These are phyloP conservation scores for Calcarisporium arbuscula DNA, from an alignment of 2,329 filamentous ascomycete genomes.

Conservation along the genomic window DNA sequence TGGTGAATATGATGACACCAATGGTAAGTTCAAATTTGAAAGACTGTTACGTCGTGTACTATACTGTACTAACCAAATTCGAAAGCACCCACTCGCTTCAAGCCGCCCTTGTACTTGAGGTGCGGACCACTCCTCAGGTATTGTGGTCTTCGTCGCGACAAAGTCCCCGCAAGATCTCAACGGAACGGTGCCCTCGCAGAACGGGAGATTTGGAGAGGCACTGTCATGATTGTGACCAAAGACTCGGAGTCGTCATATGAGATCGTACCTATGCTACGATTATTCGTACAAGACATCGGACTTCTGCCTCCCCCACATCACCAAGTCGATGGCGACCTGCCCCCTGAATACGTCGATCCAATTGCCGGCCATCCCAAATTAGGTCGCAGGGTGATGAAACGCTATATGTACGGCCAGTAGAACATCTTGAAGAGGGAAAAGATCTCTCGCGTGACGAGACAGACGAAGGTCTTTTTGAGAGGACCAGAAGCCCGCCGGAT, in stretches of 20 bases:
- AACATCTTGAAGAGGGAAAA: constrained; percentile 69
- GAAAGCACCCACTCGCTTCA: constrained; percentile 63
- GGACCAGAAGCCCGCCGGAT: constrained; percentile 49
- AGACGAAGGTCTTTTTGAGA: constrained; percentile 77
- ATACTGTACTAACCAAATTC: constrained; percentile 4
- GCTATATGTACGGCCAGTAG: constrained; percentile 83
- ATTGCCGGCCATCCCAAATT: constrained; percentile 82
- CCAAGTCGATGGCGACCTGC: constrained; percentile 58
- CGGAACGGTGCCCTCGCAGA: constrained; percentile 32
- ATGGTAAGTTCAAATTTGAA: constrained; percentile 33
- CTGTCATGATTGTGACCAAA: constrained; percentile 88
- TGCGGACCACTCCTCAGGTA: constrained; percentile 89
- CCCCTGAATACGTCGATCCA: constrained; percentile 81
- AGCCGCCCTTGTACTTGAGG: constrained; percentile 76
- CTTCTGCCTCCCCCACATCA: constrained; percentile 71
- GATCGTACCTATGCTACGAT: constrained; percentile 67
- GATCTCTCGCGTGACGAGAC: constrained; percentile 77
- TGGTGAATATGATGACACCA: constrained; percentile 59
- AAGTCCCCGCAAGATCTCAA: constrained; percentile 26
- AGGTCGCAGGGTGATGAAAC: constrained; percentile 77
- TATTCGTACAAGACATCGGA: constrained; percentile 84
- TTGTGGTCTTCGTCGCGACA: constrained; percentile 70
- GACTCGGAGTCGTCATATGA: constrained; percentile 80
- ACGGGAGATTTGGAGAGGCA: constrained; percentile 85
- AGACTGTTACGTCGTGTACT: constrained; percentile 7